phyloP scores from a whole-genome alignment of 2,329 filamentous ascomycete genomes.

The Helotiales sp. region DNA sequence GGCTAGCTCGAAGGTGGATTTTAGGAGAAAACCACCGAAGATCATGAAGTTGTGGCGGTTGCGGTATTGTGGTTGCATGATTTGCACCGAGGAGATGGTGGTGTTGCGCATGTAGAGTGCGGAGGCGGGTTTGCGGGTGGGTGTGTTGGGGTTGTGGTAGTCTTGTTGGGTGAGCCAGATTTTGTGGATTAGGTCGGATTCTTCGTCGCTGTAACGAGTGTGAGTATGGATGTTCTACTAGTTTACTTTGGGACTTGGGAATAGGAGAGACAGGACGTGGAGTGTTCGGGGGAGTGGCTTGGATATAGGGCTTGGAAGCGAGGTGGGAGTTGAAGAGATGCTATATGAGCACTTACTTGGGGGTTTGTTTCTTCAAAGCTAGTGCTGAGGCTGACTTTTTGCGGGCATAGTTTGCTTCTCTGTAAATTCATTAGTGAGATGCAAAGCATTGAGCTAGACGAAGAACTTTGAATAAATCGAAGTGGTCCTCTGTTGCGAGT shows the following conservation, averaged over 20 bases:
- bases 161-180: slow-evolving; percentile 71
- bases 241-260: too few relatives aligned
- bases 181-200: slow-evolving; percentile 70
- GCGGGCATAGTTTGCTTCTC: slow-evolving; percentile 65
- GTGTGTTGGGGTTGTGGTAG: slow-evolving; percentile 63
- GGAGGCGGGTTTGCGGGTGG: slow-evolving; percentile 59
- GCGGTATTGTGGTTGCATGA: slow-evolving; percentile 75
- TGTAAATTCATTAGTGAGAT: neutral
- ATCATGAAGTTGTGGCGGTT: slow-evolving; percentile 77
- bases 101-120: slow-evolving; percentile 67
- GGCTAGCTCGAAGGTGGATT: slow-evolving; percentile 73
- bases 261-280: neutral
- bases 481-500: neutral
- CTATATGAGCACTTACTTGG: slow-evolving; percentile 58
- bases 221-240: neutral
- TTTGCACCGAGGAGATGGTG: slow-evolving; percentile 66
- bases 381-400: slow-evolving; percentile 66
- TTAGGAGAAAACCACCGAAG: slow-evolving; percentile 73
- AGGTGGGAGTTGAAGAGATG: too few relatives aligned
- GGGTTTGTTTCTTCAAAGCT: slow-evolving; percentile 66
- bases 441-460: neutral
- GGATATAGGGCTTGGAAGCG: too few relatives aligned
- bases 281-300: neutral
- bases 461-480: too few relatives aligned
- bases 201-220: slow-evolving; percentile 53